Evolutionary conservation across 2,329 filamentous ascomycete genomes (phyloP), one percentile per base, ranked within the genome.

Genomic region (Colletotrichum sp.): DNA sequence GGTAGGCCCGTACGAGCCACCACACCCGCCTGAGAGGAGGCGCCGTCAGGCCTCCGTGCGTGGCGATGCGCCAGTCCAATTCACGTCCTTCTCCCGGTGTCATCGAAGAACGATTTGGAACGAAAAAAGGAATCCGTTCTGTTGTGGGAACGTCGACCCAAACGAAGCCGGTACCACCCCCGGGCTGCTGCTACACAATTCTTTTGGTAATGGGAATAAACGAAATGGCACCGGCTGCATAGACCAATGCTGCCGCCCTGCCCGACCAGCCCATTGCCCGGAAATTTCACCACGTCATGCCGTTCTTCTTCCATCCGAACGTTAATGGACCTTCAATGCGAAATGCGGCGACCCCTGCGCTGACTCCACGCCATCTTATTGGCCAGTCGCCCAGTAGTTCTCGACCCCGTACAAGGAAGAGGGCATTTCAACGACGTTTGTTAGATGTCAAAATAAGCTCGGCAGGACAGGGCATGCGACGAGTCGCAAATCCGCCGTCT

Each of bases 241-340:
- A n/a, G 69, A 25, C 32, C 36, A 32, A n/a, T 27, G 39, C 19
- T 27, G 36, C 39, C 68, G 71, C 63, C 69, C 44, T 68, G 69
- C 30, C 64, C 34, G 66, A 32, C 66, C 30, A 28, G n/a, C 30
- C 48, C 59, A 64, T 52, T 39, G 34, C 15, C 48, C 64, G 74
- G 74, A 75, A 73, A 73, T 75, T 75, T 73, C 64, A 66, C 70
- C 65, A 76, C 74, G 74, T 76, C 70, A 69, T 76, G 70, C 70
- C 70, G 57, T 36, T 57, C 70, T 68, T 57, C 34, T 63, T 44
- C 73, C 63, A 32, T 48, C 70, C 22, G 22, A 44, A 63, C 63
- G 65, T 63, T 64, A 39, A 61, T 61, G 67, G 67, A 57, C 67
- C 61, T 68, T 52, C 7, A 36, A 63, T 67, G 71, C 71, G 67